Conservation (phyloP, 495 filamentous ascomycete genomes). For the Filosporella fistucella region DNA sequence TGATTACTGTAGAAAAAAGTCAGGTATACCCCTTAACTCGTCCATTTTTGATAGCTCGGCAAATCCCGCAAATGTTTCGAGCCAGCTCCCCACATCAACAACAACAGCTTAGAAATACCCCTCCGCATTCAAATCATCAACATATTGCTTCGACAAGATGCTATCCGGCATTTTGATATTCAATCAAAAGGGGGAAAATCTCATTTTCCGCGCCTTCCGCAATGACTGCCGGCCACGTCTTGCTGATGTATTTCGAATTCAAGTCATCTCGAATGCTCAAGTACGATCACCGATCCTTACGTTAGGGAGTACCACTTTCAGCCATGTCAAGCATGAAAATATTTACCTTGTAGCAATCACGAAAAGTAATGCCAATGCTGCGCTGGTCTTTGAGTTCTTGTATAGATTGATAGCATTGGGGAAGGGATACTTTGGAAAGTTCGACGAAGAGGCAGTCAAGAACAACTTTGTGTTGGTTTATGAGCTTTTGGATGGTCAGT, state of each 20-base stretch:
- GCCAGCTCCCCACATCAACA: slow-evolving; percentile 6
- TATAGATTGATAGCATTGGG: slow-evolving; percentile 88
- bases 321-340: slow-evolving; percentile 99
- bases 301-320: slow-evolving; percentile 95
- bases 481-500: slow-evolving; percentile 88
- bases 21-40: background rate
- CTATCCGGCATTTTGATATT: slow-evolving; percentile 95
- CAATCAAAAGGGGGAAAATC: slow-evolving; percentile 99
- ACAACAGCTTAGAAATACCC: background rate
- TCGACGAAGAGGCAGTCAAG: slow-evolving; percentile 99
- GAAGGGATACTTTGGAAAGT: slow-evolving; percentile 96
- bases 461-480: slow-evolving; percentile 99
- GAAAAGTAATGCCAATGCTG: slow-evolving; percentile 99
- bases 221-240: slow-evolving; percentile 95
- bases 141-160: slow-evolving; percentile 55
- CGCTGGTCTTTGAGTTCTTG: slow-evolving; percentile 96
- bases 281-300: slow-evolving; percentile 97
- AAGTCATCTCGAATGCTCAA: slow-evolving; percentile 98
- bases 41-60: background rate
- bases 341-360: slow-evolving; percentile 98
- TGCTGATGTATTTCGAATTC: slow-evolving; percentile 98
- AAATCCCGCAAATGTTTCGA: background rate
- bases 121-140: background rate
- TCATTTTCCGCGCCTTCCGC: slow-evolving; percentile 97
- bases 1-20: too few species aligned